Percentiles rank a stretch among this genome's conserved stretches.
These are phyloP conservation scores for Phyllosticta ampelicida DNA, from an alignment of 2,329 filamentous ascomycete species.

Conservation along the genomic window DNA sequence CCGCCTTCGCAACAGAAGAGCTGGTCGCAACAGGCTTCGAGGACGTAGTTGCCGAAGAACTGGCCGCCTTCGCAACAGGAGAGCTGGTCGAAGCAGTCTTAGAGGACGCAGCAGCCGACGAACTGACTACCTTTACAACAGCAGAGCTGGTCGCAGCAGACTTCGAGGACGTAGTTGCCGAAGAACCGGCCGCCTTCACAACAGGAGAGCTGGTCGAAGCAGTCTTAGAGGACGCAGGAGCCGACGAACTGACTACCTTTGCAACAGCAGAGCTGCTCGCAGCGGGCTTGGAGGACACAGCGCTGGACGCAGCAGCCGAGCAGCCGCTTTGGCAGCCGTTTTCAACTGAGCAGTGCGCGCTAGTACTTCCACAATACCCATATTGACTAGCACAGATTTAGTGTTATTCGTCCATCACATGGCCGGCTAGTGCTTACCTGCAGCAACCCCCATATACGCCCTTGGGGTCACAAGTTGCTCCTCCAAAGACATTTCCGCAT, in stretches of 20 bases:
- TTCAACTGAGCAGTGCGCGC: conserved; percentile 18
- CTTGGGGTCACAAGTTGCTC: conserved; percentile 16
- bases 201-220: no score
- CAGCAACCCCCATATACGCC: conserved; percentile 17
- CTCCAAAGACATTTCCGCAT: conserved; percentile 19
- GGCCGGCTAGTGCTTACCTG: conserved; percentile 12
- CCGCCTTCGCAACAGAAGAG: conserved; percentile 24
- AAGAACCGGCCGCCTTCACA: no score
- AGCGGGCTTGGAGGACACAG: neutral
- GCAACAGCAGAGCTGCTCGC: neutral
- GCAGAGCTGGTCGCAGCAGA: conserved; percentile 17
- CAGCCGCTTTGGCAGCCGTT: conserved; percentile 29
- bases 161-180: no score
- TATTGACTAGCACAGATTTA: conserved; percentile 7
- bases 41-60: no score
- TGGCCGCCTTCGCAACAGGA: no score
- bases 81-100: no score
- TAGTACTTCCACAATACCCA: conserved; percentile 25
- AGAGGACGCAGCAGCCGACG: no score
- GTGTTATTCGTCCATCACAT: neutral
- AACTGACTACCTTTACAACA: no score
- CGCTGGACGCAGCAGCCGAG: neutral
- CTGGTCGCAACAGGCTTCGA: neutral
- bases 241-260: no score
- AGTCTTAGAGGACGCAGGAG: no score